Base-by-base conservation (phyloP, 2,329 filamentous ascomycete species). In the Neofusicoccum sp. region DNA sequence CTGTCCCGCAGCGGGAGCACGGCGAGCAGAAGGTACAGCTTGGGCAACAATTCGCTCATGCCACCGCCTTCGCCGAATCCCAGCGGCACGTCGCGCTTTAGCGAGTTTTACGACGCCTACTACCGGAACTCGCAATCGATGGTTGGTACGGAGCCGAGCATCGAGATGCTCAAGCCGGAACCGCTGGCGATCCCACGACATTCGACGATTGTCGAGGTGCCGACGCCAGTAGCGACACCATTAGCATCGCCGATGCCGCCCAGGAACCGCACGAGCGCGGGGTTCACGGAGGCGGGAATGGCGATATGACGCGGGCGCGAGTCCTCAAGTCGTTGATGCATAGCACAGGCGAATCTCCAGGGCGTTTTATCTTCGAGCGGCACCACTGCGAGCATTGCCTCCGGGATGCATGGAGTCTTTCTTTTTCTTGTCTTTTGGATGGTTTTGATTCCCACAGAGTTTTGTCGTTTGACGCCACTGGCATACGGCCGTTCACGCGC, bases 51-150 rank as follows among this genome's bases (percentile, higher is more conserved):
- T 29, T 39, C 61, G 14, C 41, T 62, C 11, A 52, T 62, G 48
- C 49, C 50, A 2, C 33, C 49, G 12, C 41, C 49, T 4, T 41
- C 43, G 16, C 61, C 49, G 4, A 56, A 62, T 11, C 70, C 72
- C 43, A 60, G 69, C 2, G 70, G 73, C 16, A 58, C 33, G 22
- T 39, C 45, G 29, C 37, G 54, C 31, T 67, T 77, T 50, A 76
- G 74, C 67, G 75, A 77, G n/a, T 75, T 77, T 66, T 77, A 75
- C 69, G 75, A 77, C 28, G 71, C 74, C 0, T 77, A 77, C 66
- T 77, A 75, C 65, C 71, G 74, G 22, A 67, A 72, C 22, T 75
- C 73, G 29, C 67, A 70, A 6, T 58, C 54, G 16, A 34, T 58
- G 54, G 29, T 31, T 3, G 64, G 60, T 11, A 12, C 56, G 16